Evolutionary conservation across 257 asterid genomes (phyloP).

Genomic region (Linderniella brevidens): DNA sequence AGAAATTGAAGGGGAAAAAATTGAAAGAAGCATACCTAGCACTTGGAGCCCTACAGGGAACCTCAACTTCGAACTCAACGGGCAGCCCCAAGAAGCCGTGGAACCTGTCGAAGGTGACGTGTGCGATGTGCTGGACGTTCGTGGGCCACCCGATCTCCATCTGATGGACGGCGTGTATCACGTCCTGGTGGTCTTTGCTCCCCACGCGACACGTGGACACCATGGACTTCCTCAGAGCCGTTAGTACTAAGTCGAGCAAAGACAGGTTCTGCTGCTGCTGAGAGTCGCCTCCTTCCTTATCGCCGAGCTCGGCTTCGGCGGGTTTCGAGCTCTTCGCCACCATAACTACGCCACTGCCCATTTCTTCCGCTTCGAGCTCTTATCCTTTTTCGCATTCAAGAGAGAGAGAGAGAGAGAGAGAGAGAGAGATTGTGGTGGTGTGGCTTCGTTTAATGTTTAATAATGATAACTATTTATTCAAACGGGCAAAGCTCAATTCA

Average conservation of each 20-base stretch:
- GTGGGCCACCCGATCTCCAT: slow-evolving; percentile 99
- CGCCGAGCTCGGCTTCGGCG: slow-evolving; percentile 22
- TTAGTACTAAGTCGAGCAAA: slow-evolving; percentile 44
- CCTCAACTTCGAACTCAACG: slow-evolving; percentile 74
- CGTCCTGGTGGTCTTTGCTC: slow-evolving; percentile 38
- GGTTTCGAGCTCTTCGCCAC: slow-evolving; percentile 38
- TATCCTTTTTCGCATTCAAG: slow-evolving; percentile 4
- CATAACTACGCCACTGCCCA: slow-evolving; percentile 50
- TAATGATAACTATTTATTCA: slow-evolving; percentile 22
- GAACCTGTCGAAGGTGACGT: slow-evolving; percentile 89
- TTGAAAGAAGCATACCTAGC: slow-evolving; percentile 43
- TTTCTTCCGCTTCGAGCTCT: background rate
- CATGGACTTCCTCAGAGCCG: slow-evolving; percentile 86
- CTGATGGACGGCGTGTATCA: slow-evolving; percentile 43
- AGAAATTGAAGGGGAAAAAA: background rate
- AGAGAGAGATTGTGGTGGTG: slow-evolving; percentile 24
- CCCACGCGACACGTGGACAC: slow-evolving; percentile 70
- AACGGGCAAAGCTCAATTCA: slow-evolving; percentile 59
- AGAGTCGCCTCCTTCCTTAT: slow-evolving; percentile 22
- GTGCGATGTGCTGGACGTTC: slow-evolving; percentile 73
- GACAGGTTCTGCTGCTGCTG: slow-evolving; percentile 28
- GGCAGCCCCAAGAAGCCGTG: slow-evolving; percentile 92
- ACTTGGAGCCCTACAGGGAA: slow-evolving; percentile 81
- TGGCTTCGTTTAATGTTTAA: slow-evolving; percentile 6
- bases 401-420: slow-evolving; percentile 11